Evolutionary conservation across 495 filamentous ascomycete species (phyloP).

Genomic region (Thermothielavioides terrestris): DNA sequence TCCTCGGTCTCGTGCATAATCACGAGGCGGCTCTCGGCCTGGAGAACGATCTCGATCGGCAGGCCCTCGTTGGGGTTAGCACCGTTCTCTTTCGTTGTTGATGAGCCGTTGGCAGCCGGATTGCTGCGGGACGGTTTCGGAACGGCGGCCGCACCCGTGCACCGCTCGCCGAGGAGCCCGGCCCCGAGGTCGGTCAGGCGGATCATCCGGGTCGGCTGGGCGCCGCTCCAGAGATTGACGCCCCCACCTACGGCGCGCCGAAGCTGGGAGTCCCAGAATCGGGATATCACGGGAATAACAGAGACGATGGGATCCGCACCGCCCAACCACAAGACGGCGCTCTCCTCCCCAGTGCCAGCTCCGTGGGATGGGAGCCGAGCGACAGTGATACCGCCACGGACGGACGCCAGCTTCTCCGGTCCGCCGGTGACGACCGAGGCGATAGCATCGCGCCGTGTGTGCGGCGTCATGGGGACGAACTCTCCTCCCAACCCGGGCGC

Average conservation of each 20-base stretch:
- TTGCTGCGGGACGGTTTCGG: conserved; percentile 25
- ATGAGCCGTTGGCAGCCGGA: conserved; percentile 17
- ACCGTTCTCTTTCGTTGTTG: conserved; percentile 24
- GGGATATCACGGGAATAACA: conserved; percentile 54
- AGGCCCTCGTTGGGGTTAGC: conserved; percentile 24
- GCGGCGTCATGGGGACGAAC: conserved; percentile 78
- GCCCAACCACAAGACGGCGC: conserved; percentile 59
- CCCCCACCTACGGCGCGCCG: conserved; percentile 51
- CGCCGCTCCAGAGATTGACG: conserved; percentile 49
- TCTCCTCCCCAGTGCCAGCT: conserved; percentile 50
- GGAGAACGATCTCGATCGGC: conserved; percentile 51
- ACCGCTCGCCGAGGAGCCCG: conserved; percentile 57
- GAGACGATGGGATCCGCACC: conserved; percentile 47
- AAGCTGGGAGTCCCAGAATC: conserved; percentile 55
- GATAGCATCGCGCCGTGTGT: conserved; percentile 54
- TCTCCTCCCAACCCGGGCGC: conserved; percentile 23
- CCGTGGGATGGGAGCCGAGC: conserved; percentile 33
- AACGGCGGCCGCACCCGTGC: conserved; percentile 51
- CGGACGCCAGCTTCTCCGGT: conserved; percentile 30
- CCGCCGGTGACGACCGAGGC: conserved; percentile 23
- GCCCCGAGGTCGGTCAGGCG: conserved; percentile 43
- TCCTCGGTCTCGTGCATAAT: conserved; percentile 44
- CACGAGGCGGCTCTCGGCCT: conserved; percentile 55
- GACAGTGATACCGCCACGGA: conserved; percentile 58
- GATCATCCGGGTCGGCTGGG: conserved; percentile 38